A percentile compares a stretch with the other conserved stretches of the same genome.
phyloP scores from a whole-genome alignment of 441 rosid genomes.

The Gossypium davidsonii region DNA sequence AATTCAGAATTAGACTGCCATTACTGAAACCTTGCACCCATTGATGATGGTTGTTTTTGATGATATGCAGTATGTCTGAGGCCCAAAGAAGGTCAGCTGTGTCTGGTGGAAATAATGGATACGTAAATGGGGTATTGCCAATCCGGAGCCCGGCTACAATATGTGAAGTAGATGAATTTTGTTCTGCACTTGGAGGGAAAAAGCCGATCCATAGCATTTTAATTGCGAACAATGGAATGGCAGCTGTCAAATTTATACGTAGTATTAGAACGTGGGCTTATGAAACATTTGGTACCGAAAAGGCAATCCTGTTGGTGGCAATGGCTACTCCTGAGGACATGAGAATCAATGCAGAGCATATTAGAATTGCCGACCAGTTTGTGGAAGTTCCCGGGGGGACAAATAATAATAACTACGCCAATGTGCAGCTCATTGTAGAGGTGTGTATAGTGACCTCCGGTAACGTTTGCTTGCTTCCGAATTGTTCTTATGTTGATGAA shows the following conservation, averaged over 20 bases:
- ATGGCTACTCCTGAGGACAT: conserved; percentile 99
- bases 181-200: conserved; percentile 78
- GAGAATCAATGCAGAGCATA: conserved; percentile 99
- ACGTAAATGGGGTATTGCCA: conserved; percentile 47
- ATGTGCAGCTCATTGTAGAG: conserved; percentile 99
- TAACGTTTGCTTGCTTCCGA: not conserved
- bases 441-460: conserved; percentile 31
- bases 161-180: conserved; percentile 72
- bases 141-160: conserved; percentile 56
- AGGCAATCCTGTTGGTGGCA: conserved; percentile 90
- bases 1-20: conserved; percentile 6
- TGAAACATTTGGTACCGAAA: conserved; percentile 95
- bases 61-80: conserved; percentile 59
- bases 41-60: conserved; percentile 3
- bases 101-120: conserved; percentile 46
- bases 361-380: conserved; percentile 97
- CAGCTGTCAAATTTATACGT: conserved; percentile 99
- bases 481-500: conserved; percentile 13
- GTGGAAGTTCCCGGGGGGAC: conserved; percentile 99
- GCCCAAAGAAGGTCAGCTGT: conserved; percentile 32
- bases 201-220: conserved; percentile 86
- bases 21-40: not conserved
- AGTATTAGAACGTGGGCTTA: conserved; percentile 97
- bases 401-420: conserved; percentile 97
- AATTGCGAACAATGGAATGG: conserved; percentile 99